These are phyloP conservation scores for Phytophthora pistaciae DNA, from an alignment of 352 stramenopile species.

Conservation along the genomic window DNA sequence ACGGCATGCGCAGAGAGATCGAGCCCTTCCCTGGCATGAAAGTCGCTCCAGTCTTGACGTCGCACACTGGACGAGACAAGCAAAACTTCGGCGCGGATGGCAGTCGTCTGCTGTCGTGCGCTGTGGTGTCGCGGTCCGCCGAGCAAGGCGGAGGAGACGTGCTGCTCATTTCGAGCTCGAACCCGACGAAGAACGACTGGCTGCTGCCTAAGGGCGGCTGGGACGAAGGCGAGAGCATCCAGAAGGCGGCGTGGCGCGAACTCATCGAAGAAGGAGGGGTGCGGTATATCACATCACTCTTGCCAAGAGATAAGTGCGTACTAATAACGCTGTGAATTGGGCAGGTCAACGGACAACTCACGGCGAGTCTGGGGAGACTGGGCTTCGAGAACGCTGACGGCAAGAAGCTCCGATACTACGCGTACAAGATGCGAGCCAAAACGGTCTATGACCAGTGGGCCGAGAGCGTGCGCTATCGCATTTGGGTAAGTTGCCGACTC, in stretches of 20 bases:
- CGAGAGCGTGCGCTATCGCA: conserved; percentile 2
- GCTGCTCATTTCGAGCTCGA: conserved; percentile 7
- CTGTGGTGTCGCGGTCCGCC: background rate
- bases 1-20: conserved; percentile 15
- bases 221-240: background rate
- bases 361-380: background rate
- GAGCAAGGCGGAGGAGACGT: background rate
- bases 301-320: background rate
- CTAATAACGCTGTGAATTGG: background rate
- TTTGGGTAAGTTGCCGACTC: background rate
- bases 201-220: conserved; percentile 3
- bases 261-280: conserved; percentile 10
- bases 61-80: background rate
- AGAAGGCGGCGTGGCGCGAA: background rate
- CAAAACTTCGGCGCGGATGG: background rate
- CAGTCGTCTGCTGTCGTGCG: background rate
- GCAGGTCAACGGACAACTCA: background rate
- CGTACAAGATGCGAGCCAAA: background rate
- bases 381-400: background rate
- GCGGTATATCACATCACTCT: background rate
- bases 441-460: conserved; percentile 4
- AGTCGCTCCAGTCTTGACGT: background rate
- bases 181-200: conserved; percentile 1
- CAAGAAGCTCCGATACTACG: background rate
- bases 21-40: background rate